Evolutionary conservation across 2,329 filamentous ascomycete genomes (phyloP).

Genomic region (Elsinoe ampelina): DNA sequence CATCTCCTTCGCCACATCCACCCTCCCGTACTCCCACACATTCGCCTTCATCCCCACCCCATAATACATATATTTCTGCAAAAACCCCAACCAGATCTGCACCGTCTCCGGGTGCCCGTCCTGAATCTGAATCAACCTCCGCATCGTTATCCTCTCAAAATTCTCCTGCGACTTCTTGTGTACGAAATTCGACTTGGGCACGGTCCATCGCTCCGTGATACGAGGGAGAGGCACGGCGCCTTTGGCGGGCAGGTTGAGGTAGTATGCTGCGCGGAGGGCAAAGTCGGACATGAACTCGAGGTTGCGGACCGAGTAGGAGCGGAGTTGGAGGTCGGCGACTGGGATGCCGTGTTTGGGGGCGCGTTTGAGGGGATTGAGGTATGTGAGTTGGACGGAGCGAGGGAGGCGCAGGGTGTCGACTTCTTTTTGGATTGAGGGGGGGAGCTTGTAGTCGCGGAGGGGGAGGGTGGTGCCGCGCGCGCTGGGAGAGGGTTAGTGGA

Average conservation of each 20-base stretch:
- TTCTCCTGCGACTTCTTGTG: constrained; percentile 98
- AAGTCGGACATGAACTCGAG: constrained; percentile 95
- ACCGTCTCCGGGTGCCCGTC: constrained; percentile 85
- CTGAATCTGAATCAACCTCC: constrained; percentile 81
- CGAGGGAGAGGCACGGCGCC: constrained; percentile 80
- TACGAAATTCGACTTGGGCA: constrained; percentile 79
- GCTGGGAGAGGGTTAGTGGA: constrained; percentile 18
- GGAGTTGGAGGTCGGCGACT: constrained; percentile 81
- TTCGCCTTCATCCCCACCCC: constrained; percentile 99
- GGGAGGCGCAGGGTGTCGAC: constrained; percentile 51
- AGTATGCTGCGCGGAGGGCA: constrained; percentile 88
- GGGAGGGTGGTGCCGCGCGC: constrained; percentile 17
- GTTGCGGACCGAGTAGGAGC: constrained; percentile 82
- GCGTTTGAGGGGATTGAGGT: constrained; percentile 74
- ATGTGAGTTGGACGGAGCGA: constrained; percentile 72
- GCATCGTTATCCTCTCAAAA: constrained; percentile 82
- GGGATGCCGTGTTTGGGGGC: constrained; percentile 67
- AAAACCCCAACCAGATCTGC: constrained; percentile 82
- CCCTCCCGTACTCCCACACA: constrained; percentile 73
- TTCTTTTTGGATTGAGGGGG: constrained; percentile 19
- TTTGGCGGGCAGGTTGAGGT: constrained; percentile 73
- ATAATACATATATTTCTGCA: constrained; percentile 85
- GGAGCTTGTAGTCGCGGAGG: constrained; percentile 16
- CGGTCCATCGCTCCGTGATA: constrained; percentile 88
- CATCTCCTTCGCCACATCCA: constrained; percentile 27